phyloP scores from a whole-genome alignment of 768 basidiomycete species.

The Sporobolomyces roseus region DNA sequence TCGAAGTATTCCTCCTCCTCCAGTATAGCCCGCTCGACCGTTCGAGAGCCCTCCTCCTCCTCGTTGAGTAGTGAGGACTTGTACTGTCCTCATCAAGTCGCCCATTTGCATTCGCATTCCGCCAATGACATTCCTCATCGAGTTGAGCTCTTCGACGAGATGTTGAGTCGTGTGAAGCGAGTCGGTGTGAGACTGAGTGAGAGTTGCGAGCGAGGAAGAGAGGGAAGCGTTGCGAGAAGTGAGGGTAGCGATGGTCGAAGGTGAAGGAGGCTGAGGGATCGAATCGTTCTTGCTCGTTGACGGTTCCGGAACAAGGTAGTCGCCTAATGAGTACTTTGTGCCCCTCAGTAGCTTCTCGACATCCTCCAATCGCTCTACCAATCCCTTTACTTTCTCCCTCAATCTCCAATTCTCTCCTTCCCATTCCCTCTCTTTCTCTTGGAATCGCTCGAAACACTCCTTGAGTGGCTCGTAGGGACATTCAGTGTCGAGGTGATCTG shows the following conservation, averaged over 20 bases:
- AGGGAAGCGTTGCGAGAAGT: neutral
- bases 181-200: slow-evolving; percentile 13
- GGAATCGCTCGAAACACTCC: slow-evolving; percentile 5
- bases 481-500: slow-evolving; percentile 13
- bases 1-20: neutral
- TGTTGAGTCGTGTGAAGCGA: slow-evolving; percentile 11
- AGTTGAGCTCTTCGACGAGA: slow-evolving; percentile 19
- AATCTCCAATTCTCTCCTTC: slow-evolving; percentile 13
- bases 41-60: no score
- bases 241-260: neutral
- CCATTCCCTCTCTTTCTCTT: neutral
- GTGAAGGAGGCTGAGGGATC: neutral
- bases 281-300: neutral
- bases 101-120: slow-evolving; percentile 18
- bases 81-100: slow-evolving; percentile 3
- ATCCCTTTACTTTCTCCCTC: neutral
- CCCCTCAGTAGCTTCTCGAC: neutral
- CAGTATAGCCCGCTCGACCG: neutral
- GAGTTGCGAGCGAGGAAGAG: neutral
- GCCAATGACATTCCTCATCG: slow-evolving; percentile 11
- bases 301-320: neutral
- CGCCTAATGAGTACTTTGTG: neutral
- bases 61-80: neutral
- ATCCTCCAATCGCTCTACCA: neutral
- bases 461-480: slow-evolving; percentile 23